Conservation (phyloP, 257 asterid genomes). For the Rubia yunnanensis region DNA sequence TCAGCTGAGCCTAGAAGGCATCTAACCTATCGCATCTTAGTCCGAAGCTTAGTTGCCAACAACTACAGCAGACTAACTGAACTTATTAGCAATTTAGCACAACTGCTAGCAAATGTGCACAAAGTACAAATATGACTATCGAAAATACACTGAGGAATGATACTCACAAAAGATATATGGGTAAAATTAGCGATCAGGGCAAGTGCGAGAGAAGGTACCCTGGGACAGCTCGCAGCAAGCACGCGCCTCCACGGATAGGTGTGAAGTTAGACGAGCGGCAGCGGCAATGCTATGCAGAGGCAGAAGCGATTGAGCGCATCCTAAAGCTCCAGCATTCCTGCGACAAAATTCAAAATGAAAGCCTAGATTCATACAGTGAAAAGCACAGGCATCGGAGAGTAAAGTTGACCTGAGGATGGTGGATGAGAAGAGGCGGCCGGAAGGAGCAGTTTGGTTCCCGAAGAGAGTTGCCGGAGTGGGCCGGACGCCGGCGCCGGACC, state of each 20-base stretch:
- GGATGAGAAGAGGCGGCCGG: slow-evolving; percentile 26
- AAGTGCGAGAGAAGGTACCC: slow-evolving; percentile 36
- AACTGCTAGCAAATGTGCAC: neutral
- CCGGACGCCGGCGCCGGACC: slow-evolving; percentile 8
- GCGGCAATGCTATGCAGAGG: slow-evolving; percentile 28
- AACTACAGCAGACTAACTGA: neutral
- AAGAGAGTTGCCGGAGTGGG: slow-evolving; percentile 11
- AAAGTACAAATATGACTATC: too few relatives aligned
- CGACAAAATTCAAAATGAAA: neutral
- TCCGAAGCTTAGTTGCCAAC: neutral
- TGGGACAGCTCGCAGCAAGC: slow-evolving; percentile 31
- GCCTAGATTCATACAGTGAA: neutral
- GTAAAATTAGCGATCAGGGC: slow-evolving; percentile 27
- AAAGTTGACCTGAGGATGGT: slow-evolving; percentile 16
- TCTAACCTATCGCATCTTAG: neutral
- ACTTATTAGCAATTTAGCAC: neutral
- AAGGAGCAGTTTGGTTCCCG: slow-evolving; percentile 10
- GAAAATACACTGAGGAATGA: neutral
- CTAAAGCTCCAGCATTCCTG: slow-evolving; percentile 26
- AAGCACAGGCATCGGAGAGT: neutral
- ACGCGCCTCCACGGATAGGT: slow-evolving; percentile 23
- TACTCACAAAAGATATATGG: slow-evolving; percentile 5
- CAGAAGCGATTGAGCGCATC: slow-evolving; percentile 27
- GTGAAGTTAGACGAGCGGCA: slow-evolving; percentile 26
- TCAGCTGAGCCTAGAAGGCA: too few relatives aligned